Evolutionary conservation across 305 asterid genomes (phyloP), one percentile per base, ranked within the genome.

Genomic region (Fraxinus albicans): DNA sequence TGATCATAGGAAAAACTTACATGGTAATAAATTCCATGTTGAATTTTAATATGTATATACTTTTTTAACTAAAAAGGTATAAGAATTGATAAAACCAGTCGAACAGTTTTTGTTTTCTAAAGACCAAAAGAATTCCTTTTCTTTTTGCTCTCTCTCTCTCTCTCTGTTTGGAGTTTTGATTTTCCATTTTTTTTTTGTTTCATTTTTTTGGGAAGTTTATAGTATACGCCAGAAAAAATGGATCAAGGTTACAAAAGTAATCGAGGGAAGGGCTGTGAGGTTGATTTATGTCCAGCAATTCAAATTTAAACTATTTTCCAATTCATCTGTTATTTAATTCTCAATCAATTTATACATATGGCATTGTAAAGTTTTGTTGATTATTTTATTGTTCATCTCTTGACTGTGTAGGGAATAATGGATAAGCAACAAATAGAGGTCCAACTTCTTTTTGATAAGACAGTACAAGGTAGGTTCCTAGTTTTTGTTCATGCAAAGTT

Each of bases 391-490:
- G 53, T 78, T 29, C 82, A 40, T 77, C 76, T 89, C 83, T 81
- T 76, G 76, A 50, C 84, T 58, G 69, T 89, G 93, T 81, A 96
- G 99, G 97, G 89, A 65, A 83, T 77, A 87, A 63, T 92, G 91
- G 93, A 94, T 79, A 91, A 89, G 76, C 91, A 85, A 79, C 87
- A 86, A 55, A 89, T 83, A 82, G 97, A 92, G 81, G 86, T 90
- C 63, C 93, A 95, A 83, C 88, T 88, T 86, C 92, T 97, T 87
- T 91, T 92, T 79, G 98, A 95, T 82, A 95, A 93, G 88, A 95
- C 97, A 12, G 89, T 90, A 80, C 97, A 95, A 95, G 99, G 99
- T 96, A 77, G 79, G 89, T 79, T 83, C 87, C 85, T 76, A 63
- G 55, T 81, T 63, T 77, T 76, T 75, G 69, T 47, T 55, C 36